Percentiles rank a stretch among this genome's conserved stretches.
phyloP scores from a whole-genome alignment of 192 early-diverging fungal genomes.

The Lobosporangium transversale region DNA sequence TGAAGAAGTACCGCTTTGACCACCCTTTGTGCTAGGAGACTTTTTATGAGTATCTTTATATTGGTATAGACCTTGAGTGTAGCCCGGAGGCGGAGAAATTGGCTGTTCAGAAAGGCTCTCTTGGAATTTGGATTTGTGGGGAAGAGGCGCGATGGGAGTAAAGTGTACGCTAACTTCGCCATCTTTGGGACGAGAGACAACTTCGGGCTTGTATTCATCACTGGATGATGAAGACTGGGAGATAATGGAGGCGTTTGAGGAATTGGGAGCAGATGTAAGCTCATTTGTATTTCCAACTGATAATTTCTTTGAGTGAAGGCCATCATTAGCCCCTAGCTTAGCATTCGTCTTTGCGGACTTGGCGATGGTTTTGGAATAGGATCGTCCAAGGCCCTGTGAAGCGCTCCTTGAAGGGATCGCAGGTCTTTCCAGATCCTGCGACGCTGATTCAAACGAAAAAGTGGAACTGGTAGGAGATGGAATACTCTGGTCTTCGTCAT shows the following conservation, averaged over 20 bases:
- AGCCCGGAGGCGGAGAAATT: constrained; percentile 30
- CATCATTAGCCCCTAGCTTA: constrained; percentile 39
- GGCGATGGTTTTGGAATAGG: constrained; percentile 28
- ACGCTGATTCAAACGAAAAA: constrained; percentile 42
- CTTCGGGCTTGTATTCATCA: constrained; percentile 5
- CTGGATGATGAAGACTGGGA: not conserved
- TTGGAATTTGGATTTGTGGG: constrained; percentile 43
- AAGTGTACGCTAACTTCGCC: constrained; percentile 34
- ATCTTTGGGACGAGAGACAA: constrained; percentile 23
- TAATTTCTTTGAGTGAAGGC: constrained; percentile 12
- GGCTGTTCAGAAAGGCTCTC: constrained; percentile 39
- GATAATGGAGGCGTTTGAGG: constrained; percentile 24
- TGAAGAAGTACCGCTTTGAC: constrained; percentile 32
- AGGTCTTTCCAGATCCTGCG: constrained; percentile 40
- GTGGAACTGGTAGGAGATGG: constrained; percentile 3
- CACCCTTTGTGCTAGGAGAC: constrained; percentile 28
- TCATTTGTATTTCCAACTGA: constrained; percentile 9
- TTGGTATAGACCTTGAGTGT: constrained; percentile 7
- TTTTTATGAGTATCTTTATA: constrained; percentile 11
- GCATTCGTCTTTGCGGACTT: not conserved
- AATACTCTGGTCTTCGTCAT: not conserved
- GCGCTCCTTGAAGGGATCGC: constrained; percentile 32
- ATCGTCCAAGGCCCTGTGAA: constrained; percentile 42
- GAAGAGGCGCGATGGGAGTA: constrained; percentile 41
- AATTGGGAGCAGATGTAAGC: constrained; percentile 40